These are phyloP conservation scores for Candida montana DNA, from an alignment of 805 yeast genomes.

Conservation along the genomic window DNA sequence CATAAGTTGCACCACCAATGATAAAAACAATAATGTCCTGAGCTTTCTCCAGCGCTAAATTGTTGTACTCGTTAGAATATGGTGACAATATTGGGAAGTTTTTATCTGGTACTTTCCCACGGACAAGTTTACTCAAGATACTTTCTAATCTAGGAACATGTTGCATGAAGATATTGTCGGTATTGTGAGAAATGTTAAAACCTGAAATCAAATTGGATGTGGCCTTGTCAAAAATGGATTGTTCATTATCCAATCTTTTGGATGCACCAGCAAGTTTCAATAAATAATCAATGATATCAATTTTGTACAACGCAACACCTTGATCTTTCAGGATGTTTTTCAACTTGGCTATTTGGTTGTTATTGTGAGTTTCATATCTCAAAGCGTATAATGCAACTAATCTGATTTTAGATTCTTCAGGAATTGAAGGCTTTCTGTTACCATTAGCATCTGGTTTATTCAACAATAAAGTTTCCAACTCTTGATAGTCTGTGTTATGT, in stretches of 20 bases:
- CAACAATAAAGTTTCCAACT: conserved; percentile 50
- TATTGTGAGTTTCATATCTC: conserved; percentile 53
- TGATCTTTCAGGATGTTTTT: conserved; percentile 33
- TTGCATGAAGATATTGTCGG: conserved; percentile 83
- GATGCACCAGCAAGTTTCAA: conserved; percentile 39
- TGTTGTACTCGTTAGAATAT: conserved; percentile 14
- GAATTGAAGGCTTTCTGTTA: conserved; percentile 29
- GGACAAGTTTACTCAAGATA: conserved; percentile 29
- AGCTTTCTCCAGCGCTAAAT: conserved; percentile 30
- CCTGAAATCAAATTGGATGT: conserved; percentile 28
- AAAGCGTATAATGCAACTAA: conserved; percentile 69
- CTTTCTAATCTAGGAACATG: conserved; percentile 69
- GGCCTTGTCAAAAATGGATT: conserved; percentile 25
- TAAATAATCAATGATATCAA: conserved; percentile 32
- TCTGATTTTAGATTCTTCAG: conserved; percentile 59
- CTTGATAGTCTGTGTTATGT: conserved; percentile 50
- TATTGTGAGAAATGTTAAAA: conserved; percentile 32
- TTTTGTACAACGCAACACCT: conserved; percentile 25
- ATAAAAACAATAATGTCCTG: conserved; percentile 69
- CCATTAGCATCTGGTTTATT: conserved; percentile 26
- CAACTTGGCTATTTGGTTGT: conserved; percentile 37
- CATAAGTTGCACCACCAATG: conserved; percentile 89
- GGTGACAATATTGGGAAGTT: conserved; percentile 42
- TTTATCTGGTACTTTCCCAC: conserved; percentile 29
- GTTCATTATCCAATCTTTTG: conserved; percentile 36